Percentiles rank a stretch among this genome's conserved stretches.
These are phyloP conservation scores for Boletus subcaerulescens DNA, from an alignment of 768 basidiomycete species.

Conservation along the genomic window DNA sequence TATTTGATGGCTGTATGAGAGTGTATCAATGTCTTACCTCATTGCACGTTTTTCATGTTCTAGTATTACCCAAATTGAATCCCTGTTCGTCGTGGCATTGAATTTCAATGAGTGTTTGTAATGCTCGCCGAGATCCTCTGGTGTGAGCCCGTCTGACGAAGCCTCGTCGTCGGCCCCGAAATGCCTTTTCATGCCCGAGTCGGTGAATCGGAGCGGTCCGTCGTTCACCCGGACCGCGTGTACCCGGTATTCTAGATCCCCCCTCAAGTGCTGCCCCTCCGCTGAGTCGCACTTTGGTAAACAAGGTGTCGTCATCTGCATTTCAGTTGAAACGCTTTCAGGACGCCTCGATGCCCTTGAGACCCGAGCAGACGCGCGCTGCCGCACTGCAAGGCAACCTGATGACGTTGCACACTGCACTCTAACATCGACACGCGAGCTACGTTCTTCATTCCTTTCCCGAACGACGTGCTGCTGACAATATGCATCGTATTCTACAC, in stretches of 20 bases:
- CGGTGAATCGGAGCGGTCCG: neutral
- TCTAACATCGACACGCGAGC: neutral
- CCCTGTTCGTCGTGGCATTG: constrained; percentile 16
- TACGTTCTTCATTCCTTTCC: neutral
- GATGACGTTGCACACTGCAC: constrained; percentile 7
- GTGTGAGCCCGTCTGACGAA: neutral
- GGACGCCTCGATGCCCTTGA: constrained; percentile 1
- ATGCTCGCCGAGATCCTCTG: neutral
- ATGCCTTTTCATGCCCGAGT: neutral
- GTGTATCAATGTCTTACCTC: constrained; percentile 34
- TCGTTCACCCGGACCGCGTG: neutral
- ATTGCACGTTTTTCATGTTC: constrained; percentile 31
- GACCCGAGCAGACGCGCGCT: neutral
- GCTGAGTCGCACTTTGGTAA: neutral
- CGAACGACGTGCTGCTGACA: neutral
- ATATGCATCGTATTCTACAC: constrained; percentile 1
- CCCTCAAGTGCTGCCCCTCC: neutral
- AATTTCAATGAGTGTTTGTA: constrained; percentile 18
- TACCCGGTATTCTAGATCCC: neutral
- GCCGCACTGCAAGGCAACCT: neutral
- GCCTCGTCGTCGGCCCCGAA: neutral
- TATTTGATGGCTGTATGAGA: constrained; percentile 29
- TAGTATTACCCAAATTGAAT: constrained; percentile 28
- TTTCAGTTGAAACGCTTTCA: constrained; percentile 1
- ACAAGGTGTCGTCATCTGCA: neutral